A percentile compares a stretch with the other conserved stretches of the same genome.
phyloP scores from a whole-genome alignment of 768 basidiomycete genomes.

The Nidularia sp. region DNA sequence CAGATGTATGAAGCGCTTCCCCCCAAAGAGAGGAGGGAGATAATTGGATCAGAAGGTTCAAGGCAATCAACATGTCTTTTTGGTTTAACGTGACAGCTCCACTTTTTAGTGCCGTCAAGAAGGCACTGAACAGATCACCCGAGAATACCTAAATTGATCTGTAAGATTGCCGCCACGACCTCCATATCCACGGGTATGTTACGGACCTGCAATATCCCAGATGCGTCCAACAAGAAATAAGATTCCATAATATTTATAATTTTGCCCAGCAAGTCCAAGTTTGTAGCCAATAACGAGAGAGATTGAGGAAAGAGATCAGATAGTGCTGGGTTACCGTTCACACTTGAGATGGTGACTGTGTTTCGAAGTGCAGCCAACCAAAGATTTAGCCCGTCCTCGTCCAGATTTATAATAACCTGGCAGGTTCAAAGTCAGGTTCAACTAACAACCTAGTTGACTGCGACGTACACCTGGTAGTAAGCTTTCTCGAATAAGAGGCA shows the following conservation, averaged over 20 bases:
- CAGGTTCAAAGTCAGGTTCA: slow-evolving; percentile 7
- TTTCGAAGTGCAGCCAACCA: slow-evolving; percentile 75
- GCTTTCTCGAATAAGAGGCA: slow-evolving; percentile 64
- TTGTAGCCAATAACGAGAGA: slow-evolving; percentile 54
- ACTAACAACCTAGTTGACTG: slow-evolving; percentile 3
- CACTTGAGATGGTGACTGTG: slow-evolving; percentile 44
- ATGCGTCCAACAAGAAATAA: slow-evolving; percentile 72
- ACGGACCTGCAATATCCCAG: slow-evolving; percentile 59
- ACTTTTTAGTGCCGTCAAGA: slow-evolving; percentile 45
- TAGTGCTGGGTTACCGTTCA: slow-evolving; percentile 46
- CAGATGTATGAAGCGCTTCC: slow-evolving; percentile 66
- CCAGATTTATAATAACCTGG: slow-evolving; percentile 67
- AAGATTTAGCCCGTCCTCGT: slow-evolving; percentile 72
- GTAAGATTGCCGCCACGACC: not conserved
- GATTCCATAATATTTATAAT: slow-evolving; percentile 67
- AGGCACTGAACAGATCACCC: slow-evolving; percentile 53
- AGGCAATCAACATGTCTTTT: slow-evolving; percentile 55
- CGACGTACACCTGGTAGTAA: slow-evolving; percentile 45
- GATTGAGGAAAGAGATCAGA: slow-evolving; percentile 64
- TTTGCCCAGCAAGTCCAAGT: slow-evolving; percentile 72
- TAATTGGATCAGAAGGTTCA: slow-evolving; percentile 61
- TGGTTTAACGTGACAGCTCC: slow-evolving; percentile 49
- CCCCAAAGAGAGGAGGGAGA: slow-evolving; percentile 67
- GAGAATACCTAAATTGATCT: slow-evolving; percentile 40
- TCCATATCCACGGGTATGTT: no score